Evolutionary conservation across 805 yeast species (phyloP), one percentile per base, ranked within the genome.

Genomic region (Yarrowia yakushimensis): DNA sequence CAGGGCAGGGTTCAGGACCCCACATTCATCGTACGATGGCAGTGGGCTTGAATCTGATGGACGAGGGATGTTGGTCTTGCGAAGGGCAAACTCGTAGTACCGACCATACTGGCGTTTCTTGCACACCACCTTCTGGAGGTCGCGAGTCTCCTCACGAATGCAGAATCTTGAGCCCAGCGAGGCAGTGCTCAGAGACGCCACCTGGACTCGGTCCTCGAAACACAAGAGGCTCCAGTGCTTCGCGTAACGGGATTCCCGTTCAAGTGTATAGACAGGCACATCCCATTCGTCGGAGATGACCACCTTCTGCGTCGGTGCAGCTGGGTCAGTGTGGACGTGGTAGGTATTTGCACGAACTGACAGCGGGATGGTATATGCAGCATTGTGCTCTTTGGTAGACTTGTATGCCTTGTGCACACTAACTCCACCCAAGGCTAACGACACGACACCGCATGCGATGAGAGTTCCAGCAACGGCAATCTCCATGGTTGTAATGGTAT

Each of bases 41-140:
- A 50, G 64, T 4, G 63, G 64, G 39, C 46, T 65, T 4, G 64
- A 48, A 31, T 54, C 67, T 6, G 43, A 52, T 1, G 59, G 59
- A 2, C 42, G 43, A 8, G 43, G 59, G 18, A 36, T 52, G 43
- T 34, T 25, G 17, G 59, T 25, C 43, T 52, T 52, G 2, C 28
- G 25, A 3, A 55, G 48, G 4, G 22, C 30, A 17, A 55, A 55
- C 30, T 55, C 61, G 22, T 55, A 55, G 30, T 55, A 41, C 8
- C 39, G 34, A 13, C 48, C 61, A 18, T 39, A 39, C 37, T 23
- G 39, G 4, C 48, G 61, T 12, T 55, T 55, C 30, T 41, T 55
- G 23, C 61, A 55, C 20, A 55, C 61, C 10, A 55, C 61, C 48
- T 55, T 55, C 12, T 39, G 46, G 22, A 55, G 48, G 39, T 55